Evolutionary conservation across 768 basidiomycete species (phyloP).

Genomic region (Psilocybe subaeruginosa): DNA sequence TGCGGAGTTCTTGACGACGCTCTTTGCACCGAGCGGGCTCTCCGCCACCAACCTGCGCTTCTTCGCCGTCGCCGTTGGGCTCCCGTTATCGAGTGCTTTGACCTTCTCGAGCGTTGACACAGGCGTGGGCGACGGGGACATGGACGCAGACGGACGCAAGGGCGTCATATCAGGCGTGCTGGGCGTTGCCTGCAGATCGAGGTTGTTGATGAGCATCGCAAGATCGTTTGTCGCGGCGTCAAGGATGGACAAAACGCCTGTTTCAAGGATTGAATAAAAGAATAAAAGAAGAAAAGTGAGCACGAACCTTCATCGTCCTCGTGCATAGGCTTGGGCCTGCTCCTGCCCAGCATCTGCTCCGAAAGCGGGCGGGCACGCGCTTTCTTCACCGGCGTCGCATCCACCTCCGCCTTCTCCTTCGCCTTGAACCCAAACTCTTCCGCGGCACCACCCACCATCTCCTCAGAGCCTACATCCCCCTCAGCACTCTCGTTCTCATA

Average conservation of each 20-base stretch:
- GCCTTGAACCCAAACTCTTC: background rate
- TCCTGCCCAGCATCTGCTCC: conserved; percentile 58
- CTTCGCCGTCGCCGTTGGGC: conserved; percentile 32
- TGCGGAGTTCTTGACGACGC: conserved; percentile 1
- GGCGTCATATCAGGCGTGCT: conserved; percentile 52
- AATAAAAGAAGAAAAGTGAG: conserved; percentile 1
- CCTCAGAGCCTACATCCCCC: conserved; percentile 4
- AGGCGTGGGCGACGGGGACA: conserved; percentile 15
- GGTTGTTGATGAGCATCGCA: conserved; percentile 74
- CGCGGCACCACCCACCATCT: no score
- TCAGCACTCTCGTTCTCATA: conserved; percentile 19
- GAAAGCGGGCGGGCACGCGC: conserved; percentile 60
- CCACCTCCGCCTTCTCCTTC: conserved; percentile 19
- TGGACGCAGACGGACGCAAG: conserved; percentile 36
- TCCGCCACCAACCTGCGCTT: conserved; percentile 26
- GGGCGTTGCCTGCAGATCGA: conserved; percentile 84
- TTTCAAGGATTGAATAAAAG: background rate
- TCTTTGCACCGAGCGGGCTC: conserved; percentile 38
- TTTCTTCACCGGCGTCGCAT: conserved; percentile 46
- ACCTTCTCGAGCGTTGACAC: conserved; percentile 13
- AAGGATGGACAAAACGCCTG: conserved; percentile 68
- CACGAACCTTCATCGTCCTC: conserved; percentile 55
- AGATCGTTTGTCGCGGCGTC: conserved; percentile 83
- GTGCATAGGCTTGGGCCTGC: conserved; percentile 52
- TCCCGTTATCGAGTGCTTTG: conserved; percentile 20